Percentiles rank a stretch among this genome's conserved stretches.
These are phyloP conservation scores for Annulohypoxylon nitens DNA, from an alignment of 495 filamentous ascomycete species.

Conservation along the genomic window DNA sequence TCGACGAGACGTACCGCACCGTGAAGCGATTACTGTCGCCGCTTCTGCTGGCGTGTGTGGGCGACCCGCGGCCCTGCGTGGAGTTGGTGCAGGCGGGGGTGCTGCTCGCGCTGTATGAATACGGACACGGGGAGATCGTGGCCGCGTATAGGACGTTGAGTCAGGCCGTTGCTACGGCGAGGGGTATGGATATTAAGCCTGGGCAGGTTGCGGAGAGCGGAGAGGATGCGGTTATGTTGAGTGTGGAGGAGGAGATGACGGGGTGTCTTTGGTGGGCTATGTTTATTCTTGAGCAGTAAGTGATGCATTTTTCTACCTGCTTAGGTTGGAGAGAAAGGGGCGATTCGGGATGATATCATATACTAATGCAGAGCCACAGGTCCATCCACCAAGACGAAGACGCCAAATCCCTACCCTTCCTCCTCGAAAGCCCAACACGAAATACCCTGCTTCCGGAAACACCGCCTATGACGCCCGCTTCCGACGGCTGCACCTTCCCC, in stretches of 20 bases:
- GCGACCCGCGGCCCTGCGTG: slow-evolving; percentile 42
- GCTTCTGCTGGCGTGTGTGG: slow-evolving; percentile 43
- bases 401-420: slow-evolving; percentile 43
- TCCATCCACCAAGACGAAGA: slow-evolving; percentile 50
- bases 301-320: background rate
- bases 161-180: slow-evolving; percentile 42
- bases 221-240: slow-evolving; percentile 34
- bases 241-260: slow-evolving; percentile 48
- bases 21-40: slow-evolving; percentile 47
- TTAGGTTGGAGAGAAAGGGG: background rate
- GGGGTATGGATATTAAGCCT: slow-evolving; percentile 39
- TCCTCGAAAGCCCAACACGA: slow-evolving; percentile 47
- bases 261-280: slow-evolving; percentile 52
- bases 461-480: slow-evolving; percentile 36
- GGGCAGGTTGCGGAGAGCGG: slow-evolving; percentile 39
- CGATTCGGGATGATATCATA: background rate
- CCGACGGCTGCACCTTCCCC: slow-evolving; percentile 6
- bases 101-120: slow-evolving; percentile 52
- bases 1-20: slow-evolving; percentile 50
- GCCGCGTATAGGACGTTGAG: slow-evolving; percentile 51
- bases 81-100: slow-evolving; percentile 50
- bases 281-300: slow-evolving; percentile 54
- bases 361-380: slow-evolving; percentile 7
- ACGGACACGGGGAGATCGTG: slow-evolving; percentile 50
- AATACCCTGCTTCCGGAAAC: slow-evolving; percentile 49